Evolutionary conservation across 495 filamentous ascomycete species (phyloP).

Genomic region (Talaromyces wortmannii): DNA sequence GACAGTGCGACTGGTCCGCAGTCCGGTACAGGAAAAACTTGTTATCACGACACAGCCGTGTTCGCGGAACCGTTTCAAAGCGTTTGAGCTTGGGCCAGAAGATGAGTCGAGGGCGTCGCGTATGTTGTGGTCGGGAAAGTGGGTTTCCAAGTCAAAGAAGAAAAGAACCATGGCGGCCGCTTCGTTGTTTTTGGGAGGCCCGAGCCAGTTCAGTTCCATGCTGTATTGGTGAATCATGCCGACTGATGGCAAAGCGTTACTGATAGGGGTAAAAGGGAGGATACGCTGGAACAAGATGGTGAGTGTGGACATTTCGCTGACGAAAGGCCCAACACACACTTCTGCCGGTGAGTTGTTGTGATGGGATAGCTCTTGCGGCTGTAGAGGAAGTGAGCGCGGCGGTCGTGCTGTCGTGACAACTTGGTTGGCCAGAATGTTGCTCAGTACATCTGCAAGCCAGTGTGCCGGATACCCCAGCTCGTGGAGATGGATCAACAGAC

Average conservation of each 20-base stretch:
- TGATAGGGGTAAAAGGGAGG: background rate
- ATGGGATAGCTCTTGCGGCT: background rate
- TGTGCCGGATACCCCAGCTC: constrained; percentile 2
- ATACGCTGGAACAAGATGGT: constrained; percentile 1
- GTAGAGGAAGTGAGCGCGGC: background rate
- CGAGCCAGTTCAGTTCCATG: background rate
- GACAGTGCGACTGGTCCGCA: background rate
- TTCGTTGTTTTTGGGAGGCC: background rate
- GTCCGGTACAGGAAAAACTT: background rate
- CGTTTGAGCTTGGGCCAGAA: background rate
- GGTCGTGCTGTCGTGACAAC: background rate
- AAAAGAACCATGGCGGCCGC: background rate
- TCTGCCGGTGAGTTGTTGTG: background rate
- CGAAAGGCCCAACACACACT: background rate
- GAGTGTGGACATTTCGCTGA: background rate
- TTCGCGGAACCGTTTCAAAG: background rate
- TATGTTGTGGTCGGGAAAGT: background rate
- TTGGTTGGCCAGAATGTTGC: background rate
- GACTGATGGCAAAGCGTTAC: background rate
- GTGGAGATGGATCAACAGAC: constrained; percentile 2
- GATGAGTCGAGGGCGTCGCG: background rate
- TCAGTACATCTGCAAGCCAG: constrained; percentile 3
- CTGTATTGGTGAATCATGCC: background rate
- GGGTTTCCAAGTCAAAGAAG: background rate
- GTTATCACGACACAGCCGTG: background rate